Percentiles rank a stretch among this genome's conserved stretches.
Conservation (phyloP, 73 alveolate genomes). For the Urostyla sp. region DNA sequence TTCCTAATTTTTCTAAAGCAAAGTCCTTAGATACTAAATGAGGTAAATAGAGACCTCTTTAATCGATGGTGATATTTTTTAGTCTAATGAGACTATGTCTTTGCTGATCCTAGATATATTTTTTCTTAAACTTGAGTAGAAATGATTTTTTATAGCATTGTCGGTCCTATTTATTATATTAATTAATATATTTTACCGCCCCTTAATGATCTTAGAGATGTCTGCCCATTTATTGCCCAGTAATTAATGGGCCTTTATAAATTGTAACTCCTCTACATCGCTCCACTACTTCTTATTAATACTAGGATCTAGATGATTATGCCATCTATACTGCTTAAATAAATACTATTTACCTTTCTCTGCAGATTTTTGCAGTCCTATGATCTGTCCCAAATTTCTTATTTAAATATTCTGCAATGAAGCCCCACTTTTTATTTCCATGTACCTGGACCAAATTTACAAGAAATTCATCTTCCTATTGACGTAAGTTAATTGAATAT, state of each 20-base stretch:
- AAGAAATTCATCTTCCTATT: constrained; percentile 33
- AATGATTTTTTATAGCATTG: constrained; percentile 71
- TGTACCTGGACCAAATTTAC: constrained; percentile 4
- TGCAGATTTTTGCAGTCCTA: constrained; percentile 95
- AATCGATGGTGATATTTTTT: constrained; percentile 28
- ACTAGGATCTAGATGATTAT: constrained; percentile 94
- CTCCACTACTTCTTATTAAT: constrained; percentile 95
- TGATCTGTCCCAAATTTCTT: neutral
- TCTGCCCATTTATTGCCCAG: constrained; percentile 96
- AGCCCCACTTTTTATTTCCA: constrained; percentile 30
- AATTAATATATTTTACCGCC: constrained; percentile 57
- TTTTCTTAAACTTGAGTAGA: constrained; percentile 66
- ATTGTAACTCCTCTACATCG: constrained; percentile 92
- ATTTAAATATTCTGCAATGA: constrained; percentile 16
- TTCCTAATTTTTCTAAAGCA: constrained; percentile 10
- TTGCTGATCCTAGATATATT: constrained; percentile 57
- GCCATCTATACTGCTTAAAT: constrained; percentile 80
- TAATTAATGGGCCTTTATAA: constrained; percentile 89
- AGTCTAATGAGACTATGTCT: constrained; percentile 42
- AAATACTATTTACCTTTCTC: constrained; percentile 76
- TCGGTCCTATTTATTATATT: constrained; percentile 40
- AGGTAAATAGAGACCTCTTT: constrained; percentile 30
- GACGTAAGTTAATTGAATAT: neutral
- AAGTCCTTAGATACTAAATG: constrained; percentile 22
- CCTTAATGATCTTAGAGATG: constrained; percentile 86